These are phyloP conservation scores for Beta macrorhiza DNA, from an alignment of 179 eudicot species.

Conservation along the genomic window DNA sequence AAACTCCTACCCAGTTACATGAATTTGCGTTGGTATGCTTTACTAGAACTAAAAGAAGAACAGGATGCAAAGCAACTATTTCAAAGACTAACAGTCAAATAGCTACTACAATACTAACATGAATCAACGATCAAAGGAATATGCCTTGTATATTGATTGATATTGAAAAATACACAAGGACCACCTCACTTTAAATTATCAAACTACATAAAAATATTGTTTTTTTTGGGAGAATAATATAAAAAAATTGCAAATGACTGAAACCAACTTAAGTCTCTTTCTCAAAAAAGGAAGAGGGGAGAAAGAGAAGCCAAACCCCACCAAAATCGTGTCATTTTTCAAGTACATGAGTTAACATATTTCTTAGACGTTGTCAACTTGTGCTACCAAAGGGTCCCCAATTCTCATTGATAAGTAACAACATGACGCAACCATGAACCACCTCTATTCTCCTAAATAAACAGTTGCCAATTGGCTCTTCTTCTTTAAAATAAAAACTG, in stretches of 20 bases:
- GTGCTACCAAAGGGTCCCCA: constrained; percentile 25
- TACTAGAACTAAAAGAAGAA: constrained; percentile 21
- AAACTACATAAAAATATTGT: background rate
- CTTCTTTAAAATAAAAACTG: constrained; percentile 26
- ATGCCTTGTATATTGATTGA: constrained; percentile 19
- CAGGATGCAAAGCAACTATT: constrained; percentile 28
- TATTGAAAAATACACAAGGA: constrained; percentile 21
- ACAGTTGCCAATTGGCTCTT: constrained; percentile 28
- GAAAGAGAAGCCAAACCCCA: constrained; percentile 24
- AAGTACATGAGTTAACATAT: constrained; percentile 21
- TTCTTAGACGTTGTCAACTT: constrained; percentile 23
- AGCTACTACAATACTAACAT: constrained; percentile 8
- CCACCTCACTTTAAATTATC: constrained; percentile 13
- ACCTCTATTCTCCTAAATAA: constrained; percentile 17
- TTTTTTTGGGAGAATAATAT: background rate
- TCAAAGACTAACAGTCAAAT: constrained; percentile 22
- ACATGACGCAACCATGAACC: constrained; percentile 29
- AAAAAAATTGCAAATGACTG: background rate
- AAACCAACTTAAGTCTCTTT: constrained; percentile 30
- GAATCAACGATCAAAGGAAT: constrained; percentile 23
- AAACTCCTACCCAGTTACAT: no score
- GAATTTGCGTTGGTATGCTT: constrained; percentile 16
- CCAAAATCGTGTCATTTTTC: constrained; percentile 25
- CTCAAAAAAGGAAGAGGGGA: constrained; percentile 24
- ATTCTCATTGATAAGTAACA: constrained; percentile 15